phyloP scores from a whole-genome alignment of 2,329 filamentous ascomycete species.

The Talaromyces sp. region DNA sequence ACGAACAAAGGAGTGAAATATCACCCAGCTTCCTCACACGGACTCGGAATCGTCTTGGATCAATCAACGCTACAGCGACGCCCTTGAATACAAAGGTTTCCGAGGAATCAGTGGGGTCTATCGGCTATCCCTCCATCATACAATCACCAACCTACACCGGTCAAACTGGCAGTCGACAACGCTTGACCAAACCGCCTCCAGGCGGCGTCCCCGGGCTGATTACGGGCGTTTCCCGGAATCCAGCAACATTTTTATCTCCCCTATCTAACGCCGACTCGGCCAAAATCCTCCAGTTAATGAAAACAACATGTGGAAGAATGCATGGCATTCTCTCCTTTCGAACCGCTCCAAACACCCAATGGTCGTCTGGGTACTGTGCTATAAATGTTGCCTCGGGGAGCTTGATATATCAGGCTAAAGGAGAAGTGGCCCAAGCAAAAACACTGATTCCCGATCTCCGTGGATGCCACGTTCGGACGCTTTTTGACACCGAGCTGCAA shows the following conservation, averaged over 20 bases:
- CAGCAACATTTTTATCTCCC: constrained; percentile 29
- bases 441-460: constrained; percentile 47
- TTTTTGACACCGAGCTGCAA: constrained; percentile 43
- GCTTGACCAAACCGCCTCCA: constrained; percentile 28
- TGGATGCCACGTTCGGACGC: constrained; percentile 45
- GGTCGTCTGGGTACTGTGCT: constrained; percentile 49
- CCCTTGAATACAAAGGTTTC: constrained; percentile 28
- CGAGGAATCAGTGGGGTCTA: constrained; percentile 38
- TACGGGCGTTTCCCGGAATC: constrained; percentile 23
- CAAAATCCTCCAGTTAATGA: constrained; percentile 49
- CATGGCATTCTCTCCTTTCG: constrained; percentile 50
- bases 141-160: constrained; percentile 36
- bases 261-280: constrained; percentile 42
- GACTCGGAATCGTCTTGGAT: constrained; percentile 34
- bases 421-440: constrained; percentile 44
- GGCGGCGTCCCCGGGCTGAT: constrained; percentile 20
- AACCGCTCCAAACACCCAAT: constrained; percentile 36
- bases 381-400: constrained; percentile 49
- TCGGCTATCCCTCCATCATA: constrained; percentile 46
- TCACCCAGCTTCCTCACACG: constrained; percentile 28
- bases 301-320: constrained; percentile 49
- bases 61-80: constrained; percentile 32
- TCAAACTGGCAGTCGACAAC: constrained; percentile 29
- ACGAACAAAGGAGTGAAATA: constrained; percentile 38
- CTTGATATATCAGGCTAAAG: constrained; percentile 48